Base-by-base conservation (phyloP, 805 yeast species). In the Hanseniaspora nectarophila region DNA sequence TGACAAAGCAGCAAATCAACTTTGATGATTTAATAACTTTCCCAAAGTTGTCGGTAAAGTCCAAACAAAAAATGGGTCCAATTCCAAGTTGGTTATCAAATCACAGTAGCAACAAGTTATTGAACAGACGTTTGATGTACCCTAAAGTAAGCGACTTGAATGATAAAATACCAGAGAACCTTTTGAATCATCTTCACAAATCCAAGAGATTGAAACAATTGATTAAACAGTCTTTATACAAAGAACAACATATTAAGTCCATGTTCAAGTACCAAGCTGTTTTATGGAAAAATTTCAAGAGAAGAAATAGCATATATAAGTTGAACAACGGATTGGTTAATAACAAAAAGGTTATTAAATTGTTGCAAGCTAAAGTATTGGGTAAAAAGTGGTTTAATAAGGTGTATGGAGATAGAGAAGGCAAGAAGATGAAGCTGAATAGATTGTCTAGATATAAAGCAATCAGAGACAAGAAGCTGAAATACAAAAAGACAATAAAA, bases 231-330 rank as follows among this genome's bases (percentile, higher is more conserved):
- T 24, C 46, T 9, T 32, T 42, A 8, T 49, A 49, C 32, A 42
- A 49, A 24, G 42, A 49, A n/a, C 53, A 49, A 34, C 33, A 42
- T 4, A 26, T 49, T 9, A 49, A 49, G 28, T 49, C 53, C 4
- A 42, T 49, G 46, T 49, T 49, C 21, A 49, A 49, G 16, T 49
- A 49, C 32, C 53, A 49, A 28, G 53, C 42, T n/a, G 33, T 23
- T 5, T 13, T 49, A 9, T 49, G 53, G 53, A 34, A 28, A 20
- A 42, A 49, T 20, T 49, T 33, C 12, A 40, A 38, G 29, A 49
- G 32, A 34, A 40, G 53, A 42, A 49, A 49, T 24, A 42, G 43
- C 10, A 15, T 49, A 20, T 49, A 49, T 23, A 49, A 49, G 32
- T 15, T 49, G 28, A 49, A 28, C n/a, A 49, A 42, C 20, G 21